Percentiles rank a stretch among this genome's conserved stretches.
phyloP scores from a whole-genome alignment of 1,284 basidiomycete genomes.

The Tetrapyrgos nigripes region DNA sequence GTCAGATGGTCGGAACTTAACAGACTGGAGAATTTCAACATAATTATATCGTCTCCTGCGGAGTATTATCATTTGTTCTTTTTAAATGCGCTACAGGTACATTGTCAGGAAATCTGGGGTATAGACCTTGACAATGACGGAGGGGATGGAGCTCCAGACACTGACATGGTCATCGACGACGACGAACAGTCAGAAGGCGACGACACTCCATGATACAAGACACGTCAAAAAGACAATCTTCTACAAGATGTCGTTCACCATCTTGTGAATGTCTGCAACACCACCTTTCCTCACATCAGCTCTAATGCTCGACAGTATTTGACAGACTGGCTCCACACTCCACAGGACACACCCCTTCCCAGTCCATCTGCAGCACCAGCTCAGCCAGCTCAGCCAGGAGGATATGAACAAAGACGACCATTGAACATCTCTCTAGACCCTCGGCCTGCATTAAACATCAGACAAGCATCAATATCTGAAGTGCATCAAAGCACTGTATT shows the following conservation, averaged over 20 bases:
- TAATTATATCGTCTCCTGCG: not conserved
- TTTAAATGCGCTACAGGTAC: not conserved
- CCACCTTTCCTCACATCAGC: not conserved
- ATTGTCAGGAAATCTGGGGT: not conserved
- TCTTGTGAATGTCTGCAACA: not conserved
- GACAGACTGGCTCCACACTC: not conserved
- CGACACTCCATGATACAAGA: too few species aligned
- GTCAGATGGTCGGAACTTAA: too few species aligned
- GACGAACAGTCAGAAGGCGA: not conserved
- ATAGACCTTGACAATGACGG: not conserved
- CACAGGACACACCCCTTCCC: not conserved
- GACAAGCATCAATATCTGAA: not conserved
- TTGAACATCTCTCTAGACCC: too few species aligned
- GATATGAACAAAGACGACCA: not conserved
- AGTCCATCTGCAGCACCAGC: not conserved
- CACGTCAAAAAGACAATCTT: not conserved
- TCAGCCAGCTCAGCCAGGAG: too few species aligned
- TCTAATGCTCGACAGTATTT: not conserved
- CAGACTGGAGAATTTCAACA: too few species aligned
- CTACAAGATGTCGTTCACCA: not conserved
- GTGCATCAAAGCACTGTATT: not conserved
- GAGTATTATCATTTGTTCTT: not conserved
- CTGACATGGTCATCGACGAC: not conserved
- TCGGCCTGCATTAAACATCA: not conserved
- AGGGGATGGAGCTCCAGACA: not conserved